These are phyloP conservation scores for Fragaria iinumae DNA, from an alignment of 306 rosid genomes.

Conservation along the genomic window DNA sequence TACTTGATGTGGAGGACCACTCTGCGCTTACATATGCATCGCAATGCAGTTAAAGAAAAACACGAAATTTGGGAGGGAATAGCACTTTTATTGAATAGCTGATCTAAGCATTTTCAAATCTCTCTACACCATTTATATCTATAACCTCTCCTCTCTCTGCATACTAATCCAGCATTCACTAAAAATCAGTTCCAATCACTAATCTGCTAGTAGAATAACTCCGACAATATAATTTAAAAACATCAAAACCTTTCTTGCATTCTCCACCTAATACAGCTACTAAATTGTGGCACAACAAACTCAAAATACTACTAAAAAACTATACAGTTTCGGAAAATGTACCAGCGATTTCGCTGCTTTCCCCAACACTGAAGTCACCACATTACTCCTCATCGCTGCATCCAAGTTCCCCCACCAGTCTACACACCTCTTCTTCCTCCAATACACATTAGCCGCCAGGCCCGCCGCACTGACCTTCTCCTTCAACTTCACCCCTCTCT, in stretches of 20 bases:
- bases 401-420: conserved; percentile 86
- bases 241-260: neutral
- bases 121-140: neutral
- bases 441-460: conserved; percentile 58
- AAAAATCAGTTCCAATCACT: neutral
- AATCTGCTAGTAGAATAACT: neutral
- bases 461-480: conserved; percentile 58
- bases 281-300: neutral
- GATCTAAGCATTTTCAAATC: neutral
- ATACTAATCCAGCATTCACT: neutral
- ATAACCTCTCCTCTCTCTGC: neutral
- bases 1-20: neutral
- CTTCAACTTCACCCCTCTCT: conserved; percentile 74
- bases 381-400: conserved; percentile 39
- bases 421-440: conserved; percentile 92
- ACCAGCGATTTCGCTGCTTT: conserved; percentile 74
- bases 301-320: neutral
- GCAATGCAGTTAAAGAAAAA: neutral
- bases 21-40: neutral
- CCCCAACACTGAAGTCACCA: conserved; percentile 48
- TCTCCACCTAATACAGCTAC: neutral
- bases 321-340: conserved; percentile 33
- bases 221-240: neutral
- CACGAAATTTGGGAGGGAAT: neutral
- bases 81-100: neutral